Evolutionary conservation across 2,329 filamentous ascomycete species (phyloP).

Genomic region (Hirsutella thompsonii): DNA sequence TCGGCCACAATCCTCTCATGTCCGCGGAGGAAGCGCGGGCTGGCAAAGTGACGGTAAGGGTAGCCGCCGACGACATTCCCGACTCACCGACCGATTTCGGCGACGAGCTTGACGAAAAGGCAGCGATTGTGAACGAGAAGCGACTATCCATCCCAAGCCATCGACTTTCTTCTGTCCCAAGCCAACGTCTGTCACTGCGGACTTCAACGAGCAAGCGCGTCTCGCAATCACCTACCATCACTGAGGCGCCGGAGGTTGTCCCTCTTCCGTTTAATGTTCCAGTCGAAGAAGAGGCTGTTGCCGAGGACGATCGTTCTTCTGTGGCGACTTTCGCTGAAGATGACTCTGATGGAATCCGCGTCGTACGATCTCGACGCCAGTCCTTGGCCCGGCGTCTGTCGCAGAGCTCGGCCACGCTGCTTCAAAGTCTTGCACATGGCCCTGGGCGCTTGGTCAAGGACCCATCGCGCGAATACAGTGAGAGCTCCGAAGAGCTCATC

Average conservation of each 20-base stretch:
- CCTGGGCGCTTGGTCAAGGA: conserved; percentile 9
- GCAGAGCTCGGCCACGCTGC: conserved; percentile 28
- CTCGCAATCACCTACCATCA: conserved; percentile 12
- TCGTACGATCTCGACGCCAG: conserved; percentile 11
- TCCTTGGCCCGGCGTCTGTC: conserved; percentile 37
- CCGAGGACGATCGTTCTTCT: conserved; percentile 45
- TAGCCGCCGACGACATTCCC: conserved; percentile 33
- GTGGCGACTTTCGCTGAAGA: conserved; percentile 60
- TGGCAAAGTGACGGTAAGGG: conserved; percentile 38
- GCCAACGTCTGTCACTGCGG: conserved; percentile 10
- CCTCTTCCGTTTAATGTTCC: conserved; percentile 55
- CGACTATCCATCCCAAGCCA: no score
- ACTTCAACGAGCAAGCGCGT: conserved; percentile 6
- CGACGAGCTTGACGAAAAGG: conserved; percentile 19
- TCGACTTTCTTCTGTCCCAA: conserved; percentile 1
- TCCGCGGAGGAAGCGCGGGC: conserved; percentile 26
- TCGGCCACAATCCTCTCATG: conserved; percentile 25
- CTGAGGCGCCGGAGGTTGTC: conserved; percentile 36
- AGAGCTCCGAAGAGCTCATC: conserved; percentile 35
- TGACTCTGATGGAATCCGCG: conserved; percentile 28
- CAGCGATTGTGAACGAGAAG: conserved; percentile 15
- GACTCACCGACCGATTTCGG: conserved; percentile 12
- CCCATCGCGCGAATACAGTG: conserved; percentile 12
- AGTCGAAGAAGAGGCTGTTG: conserved; percentile 23
- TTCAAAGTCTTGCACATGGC: conserved; percentile 29